phyloP scores from a whole-genome alignment of 257 asterid species.

The Leptodermis oblonga region DNA sequence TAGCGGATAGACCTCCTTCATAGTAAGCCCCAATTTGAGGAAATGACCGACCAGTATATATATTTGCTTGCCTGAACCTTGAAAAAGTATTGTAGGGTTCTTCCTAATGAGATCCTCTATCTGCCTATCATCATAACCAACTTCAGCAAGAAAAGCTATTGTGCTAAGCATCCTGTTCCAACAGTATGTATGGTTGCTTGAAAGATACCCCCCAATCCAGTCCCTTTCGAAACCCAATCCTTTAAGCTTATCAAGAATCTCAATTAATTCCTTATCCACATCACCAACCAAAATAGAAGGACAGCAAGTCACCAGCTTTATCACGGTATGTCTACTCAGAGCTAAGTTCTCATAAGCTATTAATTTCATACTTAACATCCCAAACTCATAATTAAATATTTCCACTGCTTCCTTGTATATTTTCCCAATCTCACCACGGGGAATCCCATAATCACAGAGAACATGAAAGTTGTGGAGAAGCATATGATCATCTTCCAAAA shows the following conservation, averaged over 20 bases:
- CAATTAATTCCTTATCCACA: conserved; percentile 32
- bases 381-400: conserved; percentile 44
- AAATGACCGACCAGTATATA: conserved; percentile 57
- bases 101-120: conserved; percentile 39
- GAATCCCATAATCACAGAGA: conserved; percentile 70
- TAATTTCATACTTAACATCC: conserved; percentile 46
- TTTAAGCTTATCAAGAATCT: conserved; percentile 49
- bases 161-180: conserved; percentile 65
- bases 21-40: conserved; percentile 62
- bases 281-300: conserved; percentile 69
- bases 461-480: conserved; percentile 65
- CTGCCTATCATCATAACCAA: conserved; percentile 54
- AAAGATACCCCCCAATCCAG: conserved; percentile 67
- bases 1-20: conserved; percentile 41
- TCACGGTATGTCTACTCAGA: conserved; percentile 51
- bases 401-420: conserved; percentile 62
- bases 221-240: conserved; percentile 45
- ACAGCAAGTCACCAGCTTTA: conserved; percentile 57
- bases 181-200: conserved; percentile 39
- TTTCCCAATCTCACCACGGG: conserved; percentile 70
- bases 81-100: conserved; percentile 53
- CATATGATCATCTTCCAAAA: conserved; percentile 52
- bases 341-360: conserved; percentile 61
- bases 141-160: conserved; percentile 49
- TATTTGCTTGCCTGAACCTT: conserved; percentile 74